Conservation (phyloP, 768 basidiomycete genomes). For the Psilocybe azurescens region DNA sequence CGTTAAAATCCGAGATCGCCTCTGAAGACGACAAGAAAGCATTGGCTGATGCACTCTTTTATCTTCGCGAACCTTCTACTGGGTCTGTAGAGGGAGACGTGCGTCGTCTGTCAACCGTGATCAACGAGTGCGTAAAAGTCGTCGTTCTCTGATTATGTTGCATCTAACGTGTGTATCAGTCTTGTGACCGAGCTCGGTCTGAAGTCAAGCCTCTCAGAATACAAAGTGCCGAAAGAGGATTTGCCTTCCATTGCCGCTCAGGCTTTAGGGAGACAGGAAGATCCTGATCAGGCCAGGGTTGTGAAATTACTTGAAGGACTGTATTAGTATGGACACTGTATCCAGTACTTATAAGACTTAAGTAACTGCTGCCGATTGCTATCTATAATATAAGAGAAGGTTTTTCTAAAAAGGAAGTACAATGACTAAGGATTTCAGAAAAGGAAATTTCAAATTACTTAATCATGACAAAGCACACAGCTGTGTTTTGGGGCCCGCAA, state of each 20-base stretch:
- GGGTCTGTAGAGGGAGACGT: constrained; percentile 72
- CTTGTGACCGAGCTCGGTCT: constrained; percentile 66
- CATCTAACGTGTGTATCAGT: constrained; percentile 35
- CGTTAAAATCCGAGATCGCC: constrained; percentile 59
- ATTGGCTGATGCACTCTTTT: constrained; percentile 61
- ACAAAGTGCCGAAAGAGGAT: constrained; percentile 67
- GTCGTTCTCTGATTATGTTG: neutral
- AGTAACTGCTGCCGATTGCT: no score
- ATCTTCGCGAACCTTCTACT: constrained; percentile 63
- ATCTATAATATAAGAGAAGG: no score
- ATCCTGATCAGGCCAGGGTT: constrained; percentile 44
- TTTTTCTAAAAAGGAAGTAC: no score
- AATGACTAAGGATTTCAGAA: no score
- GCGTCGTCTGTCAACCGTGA: constrained; percentile 52
- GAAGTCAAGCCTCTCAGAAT: constrained; percentile 59
- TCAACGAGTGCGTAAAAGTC: constrained; percentile 53
- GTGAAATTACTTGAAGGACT: constrained; percentile 50
- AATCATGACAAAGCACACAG: no score
- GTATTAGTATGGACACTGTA: constrained; percentile 4
- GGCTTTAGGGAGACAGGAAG: constrained; percentile 48
- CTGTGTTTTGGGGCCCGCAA: no score
- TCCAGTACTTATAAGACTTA: no score
- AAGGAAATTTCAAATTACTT: no score
- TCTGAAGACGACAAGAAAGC: constrained; percentile 66
- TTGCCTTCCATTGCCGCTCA: constrained; percentile 55